Conservation (phyloP, 106 monocot species). For the Platanthera zijinensis region DNA sequence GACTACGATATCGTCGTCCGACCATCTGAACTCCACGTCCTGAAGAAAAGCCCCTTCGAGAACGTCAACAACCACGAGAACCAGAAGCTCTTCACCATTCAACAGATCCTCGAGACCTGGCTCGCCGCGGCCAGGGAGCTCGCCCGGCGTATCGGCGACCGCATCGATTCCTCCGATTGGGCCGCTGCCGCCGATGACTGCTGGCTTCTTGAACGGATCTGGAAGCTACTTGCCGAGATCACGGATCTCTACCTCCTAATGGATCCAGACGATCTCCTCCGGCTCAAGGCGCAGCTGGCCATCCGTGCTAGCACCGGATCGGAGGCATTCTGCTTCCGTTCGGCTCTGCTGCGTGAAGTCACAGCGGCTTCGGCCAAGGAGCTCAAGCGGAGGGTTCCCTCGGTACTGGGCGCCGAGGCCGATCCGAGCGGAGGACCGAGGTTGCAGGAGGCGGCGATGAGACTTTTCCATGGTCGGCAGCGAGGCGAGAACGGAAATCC, state of each 20-base stretch:
- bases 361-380: slow-evolving; percentile 37
- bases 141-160: slow-evolving; percentile 16
- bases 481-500: slow-evolving; percentile 25
- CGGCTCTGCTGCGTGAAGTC: slow-evolving; percentile 35
- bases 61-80: slow-evolving; percentile 47
- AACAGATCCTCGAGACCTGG: slow-evolving; percentile 81
- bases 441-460: slow-evolving; percentile 80
- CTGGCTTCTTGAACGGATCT: slow-evolving; percentile 63
- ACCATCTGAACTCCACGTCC: slow-evolving; percentile 35
- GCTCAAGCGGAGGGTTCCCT: slow-evolving; percentile 48
- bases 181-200: slow-evolving; percentile 47
- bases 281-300: slow-evolving; percentile 55
- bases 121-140: slow-evolving; percentile 34
- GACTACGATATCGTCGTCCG: slow-evolving; percentile 41
- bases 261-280: slow-evolving; percentile 82
- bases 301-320: slow-evolving; percentile 19
- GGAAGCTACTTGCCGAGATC: slow-evolving; percentile 58
- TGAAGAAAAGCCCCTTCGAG: slow-evolving; percentile 29
- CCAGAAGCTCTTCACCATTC: slow-evolving; percentile 36
- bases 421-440: slow-evolving; percentile 74
- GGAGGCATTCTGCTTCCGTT: slow-evolving; percentile 51
- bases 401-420: slow-evolving; percentile 62
- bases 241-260: slow-evolving; percentile 66
- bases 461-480: slow-evolving; percentile 39
- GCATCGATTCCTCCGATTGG: slow-evolving; percentile 35